These are phyloP conservation scores for Fraxinus anomala DNA, from an alignment of 257 asterid species.

Conservation along the genomic window DNA sequence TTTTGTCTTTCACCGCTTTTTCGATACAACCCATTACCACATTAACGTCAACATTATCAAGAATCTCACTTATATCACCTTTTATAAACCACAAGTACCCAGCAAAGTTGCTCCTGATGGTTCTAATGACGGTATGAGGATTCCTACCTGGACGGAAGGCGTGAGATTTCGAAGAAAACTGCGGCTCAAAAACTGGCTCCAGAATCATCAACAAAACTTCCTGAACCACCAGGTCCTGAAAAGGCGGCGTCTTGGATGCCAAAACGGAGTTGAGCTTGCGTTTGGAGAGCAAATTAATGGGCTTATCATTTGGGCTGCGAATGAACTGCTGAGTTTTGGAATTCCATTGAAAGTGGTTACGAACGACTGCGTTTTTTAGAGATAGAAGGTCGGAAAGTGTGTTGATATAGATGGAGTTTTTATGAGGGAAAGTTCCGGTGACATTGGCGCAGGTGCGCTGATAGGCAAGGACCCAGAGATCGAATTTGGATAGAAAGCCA, in stretches of 20 bases:
- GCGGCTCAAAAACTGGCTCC: slow-evolving; percentile 81
- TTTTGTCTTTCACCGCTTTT: slow-evolving; percentile 69
- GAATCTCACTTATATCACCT: slow-evolving; percentile 73
- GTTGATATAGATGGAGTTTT: slow-evolving; percentile 57
- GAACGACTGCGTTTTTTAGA: slow-evolving; percentile 71
- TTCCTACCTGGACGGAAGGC: slow-evolving; percentile 93
- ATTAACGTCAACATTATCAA: slow-evolving; percentile 45
- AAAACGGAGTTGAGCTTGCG: slow-evolving; percentile 53
- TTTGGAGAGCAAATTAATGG: slow-evolving; percentile 49
- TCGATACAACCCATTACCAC: slow-evolving; percentile 52
- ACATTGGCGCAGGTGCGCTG: slow-evolving; percentile 88
- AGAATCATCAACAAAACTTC: slow-evolving; percentile 76
- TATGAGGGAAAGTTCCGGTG: slow-evolving; percentile 87
- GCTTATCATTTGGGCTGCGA: slow-evolving; percentile 68
- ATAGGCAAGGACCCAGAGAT: slow-evolving; percentile 95
- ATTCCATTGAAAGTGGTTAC: slow-evolving; percentile 61
- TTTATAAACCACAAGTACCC: slow-evolving; percentile 93
- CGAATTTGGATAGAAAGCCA: slow-evolving; percentile 83
- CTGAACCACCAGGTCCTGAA: slow-evolving; percentile 88
- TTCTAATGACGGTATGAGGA: slow-evolving; percentile 85
- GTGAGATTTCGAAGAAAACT: slow-evolving; percentile 74
- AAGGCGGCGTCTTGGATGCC: slow-evolving; percentile 50
- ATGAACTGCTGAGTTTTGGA: slow-evolving; percentile 52
- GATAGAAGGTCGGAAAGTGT: slow-evolving; percentile 58
- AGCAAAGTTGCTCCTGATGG: slow-evolving; percentile 90